These are phyloP conservation scores for Stagonosporopsis vannaccii DNA, from an alignment of 2,329 filamentous ascomycete species.

Conservation along the genomic window DNA sequence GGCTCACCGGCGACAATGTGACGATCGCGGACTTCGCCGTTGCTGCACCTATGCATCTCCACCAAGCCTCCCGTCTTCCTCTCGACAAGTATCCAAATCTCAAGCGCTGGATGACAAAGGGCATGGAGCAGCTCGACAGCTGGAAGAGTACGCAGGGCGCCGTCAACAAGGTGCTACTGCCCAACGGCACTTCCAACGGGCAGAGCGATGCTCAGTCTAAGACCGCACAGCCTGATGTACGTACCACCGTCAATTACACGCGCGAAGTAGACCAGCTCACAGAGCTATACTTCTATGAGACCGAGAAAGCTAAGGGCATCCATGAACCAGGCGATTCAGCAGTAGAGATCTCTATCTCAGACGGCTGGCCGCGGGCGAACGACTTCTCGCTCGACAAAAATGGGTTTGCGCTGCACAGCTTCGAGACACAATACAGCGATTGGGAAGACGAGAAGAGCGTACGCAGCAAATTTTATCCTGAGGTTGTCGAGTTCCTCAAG, in stretches of 20 bases:
- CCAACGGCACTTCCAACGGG: neutral
- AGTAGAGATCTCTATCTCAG: slow-evolving; percentile 50
- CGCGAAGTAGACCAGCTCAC: slow-evolving; percentile 52
- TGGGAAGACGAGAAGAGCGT: slow-evolving; percentile 56
- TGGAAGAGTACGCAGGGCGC: slow-evolving; percentile 53
- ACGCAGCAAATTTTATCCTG: slow-evolving; percentile 54
- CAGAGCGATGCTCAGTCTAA: slow-evolving; percentile 4
- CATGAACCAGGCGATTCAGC: slow-evolving; percentile 53
- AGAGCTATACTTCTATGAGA: slow-evolving; percentile 54
- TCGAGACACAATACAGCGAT: slow-evolving; percentile 47
- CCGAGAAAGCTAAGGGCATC: slow-evolving; percentile 48
- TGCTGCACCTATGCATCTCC: slow-evolving; percentile 51
- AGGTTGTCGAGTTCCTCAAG: slow-evolving; percentile 57
- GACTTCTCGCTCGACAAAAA: slow-evolving; percentile 56
- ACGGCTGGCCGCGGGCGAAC: slow-evolving; percentile 53
- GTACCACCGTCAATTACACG: slow-evolving; percentile 56
- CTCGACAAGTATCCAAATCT: slow-evolving; percentile 51
- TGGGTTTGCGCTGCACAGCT: slow-evolving; percentile 56
- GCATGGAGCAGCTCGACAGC: slow-evolving; percentile 46
- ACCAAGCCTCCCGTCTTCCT: slow-evolving; percentile 45
- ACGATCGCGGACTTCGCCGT: slow-evolving; percentile 55
- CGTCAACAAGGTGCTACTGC: slow-evolving; percentile 44
- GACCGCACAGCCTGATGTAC: slow-evolving; percentile 11
- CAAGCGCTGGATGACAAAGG: slow-evolving; percentile 49
- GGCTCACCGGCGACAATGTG: slow-evolving; percentile 46